Conservation (phyloP, 2,329 filamentous ascomycete species). For the Xylariaceae sp. region DNA sequence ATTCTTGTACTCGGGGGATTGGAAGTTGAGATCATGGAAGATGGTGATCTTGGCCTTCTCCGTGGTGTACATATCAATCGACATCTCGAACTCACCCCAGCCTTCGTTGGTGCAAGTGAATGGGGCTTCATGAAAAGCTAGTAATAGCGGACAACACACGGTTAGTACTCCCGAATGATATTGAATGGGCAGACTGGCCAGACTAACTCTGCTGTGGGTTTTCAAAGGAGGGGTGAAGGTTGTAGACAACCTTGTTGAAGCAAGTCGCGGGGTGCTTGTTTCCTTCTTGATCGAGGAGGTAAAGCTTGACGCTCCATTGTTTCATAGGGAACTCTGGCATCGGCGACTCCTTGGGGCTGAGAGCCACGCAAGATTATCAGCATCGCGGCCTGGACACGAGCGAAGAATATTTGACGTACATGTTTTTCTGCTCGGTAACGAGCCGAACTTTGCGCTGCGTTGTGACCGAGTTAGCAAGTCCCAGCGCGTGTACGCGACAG, state of each 20-base stretch:
- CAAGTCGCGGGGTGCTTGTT: slow-evolving; percentile 76
- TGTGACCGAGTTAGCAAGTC: slow-evolving; percentile 23
- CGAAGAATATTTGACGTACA: slow-evolving; percentile 53
- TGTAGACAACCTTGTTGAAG: slow-evolving; percentile 91
- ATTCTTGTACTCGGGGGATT: slow-evolving; percentile 73
- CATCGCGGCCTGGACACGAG: slow-evolving; percentile 7
- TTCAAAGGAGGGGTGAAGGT: slow-evolving; percentile 89
- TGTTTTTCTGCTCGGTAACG: slow-evolving; percentile 83
- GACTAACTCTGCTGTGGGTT: slow-evolving; percentile 77
- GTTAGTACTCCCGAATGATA: slow-evolving; percentile 16
- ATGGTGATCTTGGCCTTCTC: slow-evolving; percentile 84
- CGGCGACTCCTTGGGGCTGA: slow-evolving; percentile 71
- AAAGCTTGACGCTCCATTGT: slow-evolving; percentile 84
- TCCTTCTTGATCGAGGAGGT: slow-evolving; percentile 78
- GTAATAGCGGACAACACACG: background rate
- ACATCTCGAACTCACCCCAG: slow-evolving; percentile 98
- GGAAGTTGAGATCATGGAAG: slow-evolving; percentile 89
- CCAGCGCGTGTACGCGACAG: background rate
- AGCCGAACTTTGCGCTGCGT: slow-evolving; percentile 86
- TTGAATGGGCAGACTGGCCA: background rate
- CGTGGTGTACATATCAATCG: slow-evolving; percentile 73
- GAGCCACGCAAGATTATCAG: slow-evolving; percentile 20
- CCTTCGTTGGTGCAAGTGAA: slow-evolving; percentile 91
- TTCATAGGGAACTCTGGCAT: slow-evolving; percentile 89
- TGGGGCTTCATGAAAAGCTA: slow-evolving; percentile 77